phyloP scores from a whole-genome alignment of 2,329 filamentous ascomycete species.

The Orbilia brochopaga region DNA sequence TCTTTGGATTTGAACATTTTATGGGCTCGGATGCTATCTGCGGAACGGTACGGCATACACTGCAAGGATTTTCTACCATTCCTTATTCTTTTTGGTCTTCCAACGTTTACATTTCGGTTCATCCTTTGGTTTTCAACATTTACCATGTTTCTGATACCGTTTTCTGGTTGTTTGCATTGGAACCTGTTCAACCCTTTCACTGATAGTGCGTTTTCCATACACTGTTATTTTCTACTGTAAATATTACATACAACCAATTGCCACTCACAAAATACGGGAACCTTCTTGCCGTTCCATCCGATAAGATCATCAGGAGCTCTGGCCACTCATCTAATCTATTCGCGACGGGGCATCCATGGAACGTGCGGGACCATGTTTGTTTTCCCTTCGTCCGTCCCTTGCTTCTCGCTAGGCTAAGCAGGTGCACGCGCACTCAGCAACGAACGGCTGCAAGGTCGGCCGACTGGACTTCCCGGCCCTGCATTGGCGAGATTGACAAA shows the following conservation, averaged over 20 bases:
- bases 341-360: neutral
- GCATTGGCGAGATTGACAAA: too few relatives aligned
- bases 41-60: too few relatives aligned
- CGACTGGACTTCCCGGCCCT: too few relatives aligned
- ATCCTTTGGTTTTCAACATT: neutral
- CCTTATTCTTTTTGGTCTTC: constrained; percentile 16
- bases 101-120: constrained; percentile 13
- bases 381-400: neutral
- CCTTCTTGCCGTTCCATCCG: neutral
- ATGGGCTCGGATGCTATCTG: neutral
- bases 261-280: too few relatives aligned
- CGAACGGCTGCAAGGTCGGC: neutral
- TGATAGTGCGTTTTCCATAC: too few relatives aligned
- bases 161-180: too few relatives aligned
- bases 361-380: neutral
- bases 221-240: too few relatives aligned
- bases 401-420: neutral
- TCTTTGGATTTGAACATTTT: neutral
- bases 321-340: constrained; percentile 3
- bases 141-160: too few relatives aligned
- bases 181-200: too few relatives aligned
- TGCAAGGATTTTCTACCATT: constrained; percentile 19
- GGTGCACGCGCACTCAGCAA: neutral
- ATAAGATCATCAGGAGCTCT: neutral
- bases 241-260: too few relatives aligned